Percentiles rank a stretch among this genome's conserved stretches.
phyloP scores from a whole-genome alignment of 768 basidiomycete species.

The Phanerochaete sordida region DNA sequence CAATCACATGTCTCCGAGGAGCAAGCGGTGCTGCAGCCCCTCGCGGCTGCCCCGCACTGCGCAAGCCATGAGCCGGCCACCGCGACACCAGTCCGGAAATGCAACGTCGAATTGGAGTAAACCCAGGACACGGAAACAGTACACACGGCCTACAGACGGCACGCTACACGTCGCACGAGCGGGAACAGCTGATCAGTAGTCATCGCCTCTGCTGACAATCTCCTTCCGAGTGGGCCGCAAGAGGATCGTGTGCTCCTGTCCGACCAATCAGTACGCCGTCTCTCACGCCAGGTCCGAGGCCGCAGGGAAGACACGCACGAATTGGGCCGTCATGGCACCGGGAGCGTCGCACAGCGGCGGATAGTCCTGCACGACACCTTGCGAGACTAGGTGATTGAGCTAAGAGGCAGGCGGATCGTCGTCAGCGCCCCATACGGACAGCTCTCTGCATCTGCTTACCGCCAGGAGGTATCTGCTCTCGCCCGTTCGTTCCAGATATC shows the following conservation, averaged over 20 bases:
- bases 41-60: not conserved
- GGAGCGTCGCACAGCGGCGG: constrained; percentile 85
- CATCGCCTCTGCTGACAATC: constrained; percentile 79
- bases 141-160: not conserved
- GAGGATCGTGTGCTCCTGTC: constrained; percentile 81
- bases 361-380: constrained; percentile 88
- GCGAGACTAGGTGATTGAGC: constrained; percentile 86
- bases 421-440: not conserved
- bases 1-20: not conserved
- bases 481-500: constrained; percentile 90
- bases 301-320: constrained; percentile 43
- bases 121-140: not conserved
- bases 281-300: not conserved
- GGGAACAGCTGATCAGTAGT: constrained; percentile 46
- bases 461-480: constrained; percentile 93
- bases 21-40: not conserved
- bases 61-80: not conserved
- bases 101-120: not conserved
- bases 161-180: not conserved
- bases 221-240: constrained; percentile 84
- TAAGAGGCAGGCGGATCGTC: constrained; percentile 28
- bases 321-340: constrained; percentile 94
- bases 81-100: not conserved
- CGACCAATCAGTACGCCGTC: not conserved
- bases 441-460: constrained; percentile 38